A percentile compares a stretch with the other conserved stretches of the same genome.
Evolutionary conservation across 495 filamentous ascomycete species (phyloP).

Genomic region (Daldinia decipiens): DNA sequence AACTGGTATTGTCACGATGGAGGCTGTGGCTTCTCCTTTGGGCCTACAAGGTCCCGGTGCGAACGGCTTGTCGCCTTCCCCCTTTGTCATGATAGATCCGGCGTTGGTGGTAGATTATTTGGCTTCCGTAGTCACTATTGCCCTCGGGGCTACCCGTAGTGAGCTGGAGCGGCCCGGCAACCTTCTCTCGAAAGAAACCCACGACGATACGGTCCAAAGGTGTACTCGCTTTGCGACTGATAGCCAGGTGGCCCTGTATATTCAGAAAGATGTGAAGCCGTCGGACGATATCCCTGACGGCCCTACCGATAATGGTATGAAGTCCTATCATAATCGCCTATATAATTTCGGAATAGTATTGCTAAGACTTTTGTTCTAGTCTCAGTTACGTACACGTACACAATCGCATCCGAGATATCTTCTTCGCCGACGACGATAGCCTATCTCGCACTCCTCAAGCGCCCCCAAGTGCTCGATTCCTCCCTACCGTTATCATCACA

Average conservation of each 20-base stretch:
- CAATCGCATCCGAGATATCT: conserved; percentile 80
- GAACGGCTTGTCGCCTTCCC: conserved; percentile 55
- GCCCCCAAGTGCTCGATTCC: conserved; percentile 84
- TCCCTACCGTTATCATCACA: conserved; percentile 80
- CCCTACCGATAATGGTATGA: conserved; percentile 47
- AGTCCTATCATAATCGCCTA: background rate
- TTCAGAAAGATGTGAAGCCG: conserved; percentile 79
- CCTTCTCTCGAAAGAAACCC: conserved; percentile 75
- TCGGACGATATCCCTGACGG: conserved; percentile 51
- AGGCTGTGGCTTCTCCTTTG: conserved; percentile 56
- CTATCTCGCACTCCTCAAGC: conserved; percentile 89
- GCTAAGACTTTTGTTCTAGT: conserved; percentile 42
- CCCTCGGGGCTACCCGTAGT: conserved; percentile 80
- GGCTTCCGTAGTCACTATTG: conserved; percentile 78
- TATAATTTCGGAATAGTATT: background rate
- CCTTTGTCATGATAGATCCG: conserved; percentile 61
- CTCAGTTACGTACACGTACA: conserved; percentile 71
- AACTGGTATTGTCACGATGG: conserved; percentile 53
- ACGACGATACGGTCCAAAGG: conserved; percentile 82
- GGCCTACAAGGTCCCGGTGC: conserved; percentile 52
- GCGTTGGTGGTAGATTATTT: conserved; percentile 79
- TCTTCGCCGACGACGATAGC: conserved; percentile 80
- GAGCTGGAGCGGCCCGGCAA: conserved; percentile 85
- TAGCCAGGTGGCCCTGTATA: conserved; percentile 85
- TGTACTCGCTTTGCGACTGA: conserved; percentile 91